These are phyloP conservation scores for Globisporangium polare DNA, from an alignment of 352 stramenopile species.

Conservation along the genomic window DNA sequence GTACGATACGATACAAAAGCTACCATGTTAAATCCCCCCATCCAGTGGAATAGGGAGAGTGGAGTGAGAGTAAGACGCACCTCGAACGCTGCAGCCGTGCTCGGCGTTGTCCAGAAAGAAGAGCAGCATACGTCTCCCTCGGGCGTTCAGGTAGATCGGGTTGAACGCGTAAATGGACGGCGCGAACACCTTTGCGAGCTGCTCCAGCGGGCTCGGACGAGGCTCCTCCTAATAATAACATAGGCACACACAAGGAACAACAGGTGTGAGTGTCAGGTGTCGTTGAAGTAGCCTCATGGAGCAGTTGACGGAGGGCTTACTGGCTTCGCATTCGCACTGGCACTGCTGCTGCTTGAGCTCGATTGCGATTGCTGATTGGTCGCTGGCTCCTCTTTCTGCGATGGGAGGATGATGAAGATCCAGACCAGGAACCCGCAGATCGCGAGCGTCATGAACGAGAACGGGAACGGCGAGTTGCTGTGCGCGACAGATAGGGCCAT, in stretches of 20 bases:
- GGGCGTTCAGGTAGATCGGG: constrained; percentile 54
- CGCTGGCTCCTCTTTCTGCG: constrained; percentile 11
- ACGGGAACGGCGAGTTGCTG: constrained; percentile 39
- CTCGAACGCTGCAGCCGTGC: constrained; percentile 50
- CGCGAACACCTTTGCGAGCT: constrained; percentile 64
- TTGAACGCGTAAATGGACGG: constrained; percentile 71
- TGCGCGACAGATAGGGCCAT: neutral
- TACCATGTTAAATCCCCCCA: too few species aligned
- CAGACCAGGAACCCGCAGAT: constrained; percentile 36
- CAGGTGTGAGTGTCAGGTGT: neutral
- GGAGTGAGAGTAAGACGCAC: too few species aligned
- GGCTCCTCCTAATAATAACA: constrained; percentile 11
- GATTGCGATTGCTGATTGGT: neutral
- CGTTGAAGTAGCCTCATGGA: neutral
- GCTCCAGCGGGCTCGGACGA: constrained; percentile 30
- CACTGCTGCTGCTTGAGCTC: constrained; percentile 6
- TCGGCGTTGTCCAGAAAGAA: constrained; percentile 54
- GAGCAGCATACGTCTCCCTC: constrained; percentile 48
- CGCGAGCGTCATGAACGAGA: constrained; percentile 38
- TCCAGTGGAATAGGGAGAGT: too few species aligned
- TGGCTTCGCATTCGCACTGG: too few species aligned
- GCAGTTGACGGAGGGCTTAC: too few species aligned
- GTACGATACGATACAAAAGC: too few species aligned
- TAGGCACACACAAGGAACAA: neutral
- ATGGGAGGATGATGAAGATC: constrained; percentile 39